Evolutionary conservation across 2,329 filamentous ascomycete genomes (phyloP), one percentile per base, ranked within the genome.

Genomic region (Mollisia scopiformis): DNA sequence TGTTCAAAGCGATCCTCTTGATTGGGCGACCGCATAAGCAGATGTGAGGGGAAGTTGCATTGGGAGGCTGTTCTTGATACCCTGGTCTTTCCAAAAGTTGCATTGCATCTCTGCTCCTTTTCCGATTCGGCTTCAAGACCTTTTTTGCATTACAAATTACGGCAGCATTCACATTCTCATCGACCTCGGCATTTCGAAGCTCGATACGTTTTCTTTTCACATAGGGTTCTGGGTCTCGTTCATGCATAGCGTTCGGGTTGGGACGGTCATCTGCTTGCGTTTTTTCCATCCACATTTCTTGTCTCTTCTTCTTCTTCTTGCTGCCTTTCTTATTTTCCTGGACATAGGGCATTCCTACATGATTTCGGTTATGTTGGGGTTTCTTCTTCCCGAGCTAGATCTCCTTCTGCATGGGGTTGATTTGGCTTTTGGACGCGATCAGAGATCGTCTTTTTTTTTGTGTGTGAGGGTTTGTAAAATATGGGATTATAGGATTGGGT

Each of bases 21-120:
- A 57, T 19, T 62, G 59, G 57, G 55, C 11, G 57, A 62, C 51
- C 59, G 49, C 23, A 28, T 37, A 31, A 10, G 8, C 19, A 35
- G 25, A 56, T 41, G 25, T 25, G 30, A 23, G 43, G 28, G 46
- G 43, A 37, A 31, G 59, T 57, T 63, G 59, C 59, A 61, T 62
- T 63, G 59, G 57, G 64, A 59, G 58, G 56, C 61, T 61, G 54
- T 65, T 67, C 62, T 65, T 69, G 65, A 69, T 69, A 69, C 67
- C 65, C 67, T 58, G 37, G 57, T 67, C 58, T 63, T 64, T 61
- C 35, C 27, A 61, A 61, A 61, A 64, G 55, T 56, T 58, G 57
- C 58, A 35, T 35, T 25, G 31, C 37, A 31, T 59, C 58, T 59
- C 53, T 60, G 58, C 59, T 64, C 58, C 53, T 61, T 47, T 59